Evolutionary conservation across 371 early-diverging fungal species (phyloP).

Genomic region (Mortierella polycephala): DNA sequence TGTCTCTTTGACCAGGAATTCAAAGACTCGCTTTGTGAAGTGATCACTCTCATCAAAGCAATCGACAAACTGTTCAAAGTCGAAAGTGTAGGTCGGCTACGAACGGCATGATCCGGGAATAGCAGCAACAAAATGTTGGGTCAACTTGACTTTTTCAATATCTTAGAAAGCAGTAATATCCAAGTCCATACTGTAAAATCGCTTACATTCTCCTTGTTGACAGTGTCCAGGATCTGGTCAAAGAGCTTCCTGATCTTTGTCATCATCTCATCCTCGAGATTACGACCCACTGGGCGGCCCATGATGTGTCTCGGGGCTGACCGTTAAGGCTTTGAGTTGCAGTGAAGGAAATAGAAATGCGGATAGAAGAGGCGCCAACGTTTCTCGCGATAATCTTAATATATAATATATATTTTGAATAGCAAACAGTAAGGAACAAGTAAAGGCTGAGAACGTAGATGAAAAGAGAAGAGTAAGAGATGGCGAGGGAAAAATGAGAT

Average conservation of each 20-base stretch:
- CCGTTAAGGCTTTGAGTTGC: too few relatives aligned
- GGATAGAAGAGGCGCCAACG: too few relatives aligned
- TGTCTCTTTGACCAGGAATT: slow-evolving; percentile 47
- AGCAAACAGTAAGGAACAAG: too few relatives aligned
- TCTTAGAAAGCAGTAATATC: neutral
- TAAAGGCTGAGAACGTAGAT: too few relatives aligned
- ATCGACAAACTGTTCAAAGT: slow-evolving; percentile 52
- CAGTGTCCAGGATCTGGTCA: slow-evolving; percentile 38
- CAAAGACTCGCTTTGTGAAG: slow-evolving; percentile 43
- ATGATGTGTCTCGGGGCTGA: slow-evolving; percentile 14
- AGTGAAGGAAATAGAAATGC: too few relatives aligned
- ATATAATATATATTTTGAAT: too few relatives aligned
- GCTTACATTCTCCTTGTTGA: slow-evolving; percentile 51
- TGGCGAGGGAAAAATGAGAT: too few relatives aligned
- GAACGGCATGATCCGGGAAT: neutral
- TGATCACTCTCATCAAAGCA: slow-evolving; percentile 47
- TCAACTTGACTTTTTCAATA: too few relatives aligned
- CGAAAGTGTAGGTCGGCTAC: slow-evolving; percentile 41
- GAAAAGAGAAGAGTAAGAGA: too few relatives aligned
- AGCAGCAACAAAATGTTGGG: neutral
- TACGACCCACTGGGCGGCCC: slow-evolving; percentile 48
- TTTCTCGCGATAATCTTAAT: too few relatives aligned
- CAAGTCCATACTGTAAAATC: too few relatives aligned
- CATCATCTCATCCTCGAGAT: slow-evolving; percentile 52
- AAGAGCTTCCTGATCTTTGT: slow-evolving; percentile 48